Evolutionary conservation across 306 rosid species (phyloP), one percentile per base, ranked within the genome.

Genomic region (Vicia sativa): DNA sequence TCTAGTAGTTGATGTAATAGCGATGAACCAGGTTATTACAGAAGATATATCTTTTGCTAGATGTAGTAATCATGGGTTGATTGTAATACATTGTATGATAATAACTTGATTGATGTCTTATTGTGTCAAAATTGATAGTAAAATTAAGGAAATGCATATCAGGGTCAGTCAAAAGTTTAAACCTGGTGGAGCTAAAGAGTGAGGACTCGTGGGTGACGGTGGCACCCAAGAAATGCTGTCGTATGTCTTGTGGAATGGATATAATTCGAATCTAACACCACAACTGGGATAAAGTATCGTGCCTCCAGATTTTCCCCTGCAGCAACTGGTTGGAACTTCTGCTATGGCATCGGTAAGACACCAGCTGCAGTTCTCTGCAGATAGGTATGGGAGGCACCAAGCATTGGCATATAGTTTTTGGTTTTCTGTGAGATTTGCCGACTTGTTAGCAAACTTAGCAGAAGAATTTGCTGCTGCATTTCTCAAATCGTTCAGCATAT

Each of bases 131-230:
- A 11, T 11, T 53, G 35, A n/a, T 53, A 23, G 35, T 53, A 53
- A 21, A 53, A 11, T 54, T 23, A 25, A 56, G 62, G 16, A 68
- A 49, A 13, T 12, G 35, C n/a, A 28, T 56, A 71, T 2, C 16
- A 57, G 39, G 38, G 34, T 38, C 28, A 26, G 59, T 26, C 21
- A 58, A 58, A 26, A 46, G 59, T 35, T 56, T 29, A 13, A 67
- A 68, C 78, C 82, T 78, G 79, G 44, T 25, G 35, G 70, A 44
- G 72, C 31, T 14, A 28, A 46, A 37, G 60, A 61, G 31, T 12
- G 11, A 59, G 78, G 42, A 52, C 8, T 63, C 10, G 18, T 38
- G 57, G 70, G 39, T 11, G 11, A 15, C 5, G 71, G 41, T 6
- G 11, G 62, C 31, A n/a, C 21, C 62, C 62, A 56, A 56, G 62